Base-by-base conservation (phyloP, 306 rosid genomes). In the Cercis canadensis region DNA sequence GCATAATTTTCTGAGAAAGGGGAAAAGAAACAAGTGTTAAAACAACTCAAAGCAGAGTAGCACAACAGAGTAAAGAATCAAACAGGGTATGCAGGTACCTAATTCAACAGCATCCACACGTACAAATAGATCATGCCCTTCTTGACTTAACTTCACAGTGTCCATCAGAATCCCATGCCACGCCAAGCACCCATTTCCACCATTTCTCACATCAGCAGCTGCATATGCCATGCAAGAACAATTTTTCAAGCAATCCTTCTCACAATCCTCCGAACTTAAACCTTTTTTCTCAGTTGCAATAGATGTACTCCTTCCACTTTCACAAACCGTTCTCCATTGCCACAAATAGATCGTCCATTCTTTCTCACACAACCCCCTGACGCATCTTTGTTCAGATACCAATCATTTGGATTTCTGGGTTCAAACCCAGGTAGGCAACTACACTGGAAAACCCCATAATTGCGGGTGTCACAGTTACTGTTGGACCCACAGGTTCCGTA, bases 261-360 rank as follows among this genome's bases (percentile, higher is more conserved):
- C 40, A 54, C 96, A 88, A 3, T 50, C 84, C 13, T 69, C 65
- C 33, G 71, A 47, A 7, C 75, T 77, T 72, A 73, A 56, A 16
- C 64, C 83, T 67, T 0, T 52, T 0, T 62, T 71, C 1, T 12
- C 75, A 67, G 2, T 62, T 36, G 81, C 87, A 1, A 11, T 10
- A 3, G 90, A 76, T 11, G 85, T 80, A 86, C 74, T 7, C 74
- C 55, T 11, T 15, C 45, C 39, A 88, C 7, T 76, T 62, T 76
- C 29, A 81, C 79, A 49, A 89, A 92, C 41, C 97, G 94, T 67
- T 89, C 97, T 2, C 92, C 94, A 15, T 56, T 77, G 3, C 50
- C 33, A 43, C 96, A 92, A 70, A 82, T 34, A 2, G 78, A 74
- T 8, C 1, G 55, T 14, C 80, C 81, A 14, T 49, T 44, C 18